These are phyloP conservation scores for Gossypium schwendimanii DNA, from an alignment of 441 rosid genomes.

Conservation along the genomic window DNA sequence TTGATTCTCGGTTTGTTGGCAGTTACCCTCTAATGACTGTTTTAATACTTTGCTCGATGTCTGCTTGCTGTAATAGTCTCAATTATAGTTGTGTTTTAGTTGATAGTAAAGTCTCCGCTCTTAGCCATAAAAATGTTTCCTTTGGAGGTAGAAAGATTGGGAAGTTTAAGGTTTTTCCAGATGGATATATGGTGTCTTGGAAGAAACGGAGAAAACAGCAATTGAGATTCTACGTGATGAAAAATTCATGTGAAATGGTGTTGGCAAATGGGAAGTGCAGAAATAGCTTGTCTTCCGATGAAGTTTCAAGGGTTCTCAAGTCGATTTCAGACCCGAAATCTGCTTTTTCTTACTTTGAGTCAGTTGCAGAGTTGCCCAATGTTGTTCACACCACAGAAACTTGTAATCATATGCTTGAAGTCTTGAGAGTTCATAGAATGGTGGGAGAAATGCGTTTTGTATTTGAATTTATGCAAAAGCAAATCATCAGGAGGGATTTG, in stretches of 20 bases:
- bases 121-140: constrained; percentile 22
- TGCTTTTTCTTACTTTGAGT: constrained; percentile 56
- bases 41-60: constrained; percentile 42
- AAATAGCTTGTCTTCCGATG: constrained; percentile 37
- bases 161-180: constrained; percentile 28
- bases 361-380: constrained; percentile 38
- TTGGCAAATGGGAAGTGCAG: constrained; percentile 29
- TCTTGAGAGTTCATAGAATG: constrained; percentile 51
- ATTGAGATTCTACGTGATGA: constrained; percentile 33
- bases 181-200: constrained; percentile 24
- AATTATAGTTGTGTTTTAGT: constrained; percentile 27
- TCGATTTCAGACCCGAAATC: constrained; percentile 47
- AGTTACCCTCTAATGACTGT: constrained; percentile 33
- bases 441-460: constrained; percentile 60
- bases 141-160: constrained; percentile 26
- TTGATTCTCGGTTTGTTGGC: constrained; percentile 1
- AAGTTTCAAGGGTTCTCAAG: constrained; percentile 41
- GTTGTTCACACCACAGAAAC: constrained; percentile 59
- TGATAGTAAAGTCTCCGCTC: constrained; percentile 23
- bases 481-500: constrained; percentile 57
- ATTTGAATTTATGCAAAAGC: constrained; percentile 75
- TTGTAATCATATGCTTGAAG: constrained; percentile 78
- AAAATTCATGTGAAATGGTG: constrained; percentile 24
- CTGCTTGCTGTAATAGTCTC: constrained; percentile 33
- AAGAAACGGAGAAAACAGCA: constrained; percentile 33